phyloP scores from a whole-genome alignment of 495 filamentous ascomycete species.

The Tuber aestivum region DNA sequence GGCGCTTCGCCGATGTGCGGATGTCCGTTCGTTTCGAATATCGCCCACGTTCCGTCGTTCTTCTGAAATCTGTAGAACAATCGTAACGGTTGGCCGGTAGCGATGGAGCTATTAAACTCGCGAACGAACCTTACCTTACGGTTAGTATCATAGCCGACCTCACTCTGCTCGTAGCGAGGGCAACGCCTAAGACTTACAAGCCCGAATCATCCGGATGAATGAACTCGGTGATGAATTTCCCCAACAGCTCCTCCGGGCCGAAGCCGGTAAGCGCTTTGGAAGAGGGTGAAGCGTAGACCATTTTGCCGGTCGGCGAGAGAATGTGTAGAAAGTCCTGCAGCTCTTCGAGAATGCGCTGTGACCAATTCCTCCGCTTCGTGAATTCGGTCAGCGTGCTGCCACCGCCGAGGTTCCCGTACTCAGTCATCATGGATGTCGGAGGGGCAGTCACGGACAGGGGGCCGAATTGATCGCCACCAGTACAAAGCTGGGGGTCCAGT shows the following conservation, averaged over 20 bases:
- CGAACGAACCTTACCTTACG: conserved; percentile 54
- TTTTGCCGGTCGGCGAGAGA: conserved; percentile 72
- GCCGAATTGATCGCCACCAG: conserved; percentile 38
- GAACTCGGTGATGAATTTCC: conserved; percentile 67
- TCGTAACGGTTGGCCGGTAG: conserved; percentile 67
- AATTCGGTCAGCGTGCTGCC: conserved; percentile 71
- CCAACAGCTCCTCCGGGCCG: conserved; percentile 60
- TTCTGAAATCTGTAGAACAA: conserved; percentile 87
- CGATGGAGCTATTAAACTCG: conserved; percentile 88
- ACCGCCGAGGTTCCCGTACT: conserved; percentile 43
- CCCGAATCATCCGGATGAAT: conserved; percentile 84
- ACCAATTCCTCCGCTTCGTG: conserved; percentile 82
- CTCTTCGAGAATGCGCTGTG: conserved; percentile 80
- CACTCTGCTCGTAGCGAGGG: neutral
- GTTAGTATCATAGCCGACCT: conserved; percentile 19
- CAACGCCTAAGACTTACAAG: conserved; percentile 45
- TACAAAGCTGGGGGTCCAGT: conserved; percentile 37
- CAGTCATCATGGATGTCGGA: conserved; percentile 38
- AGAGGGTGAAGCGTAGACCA: conserved; percentile 79
- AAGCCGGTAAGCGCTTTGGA: conserved; percentile 73
- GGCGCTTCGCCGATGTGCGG: conserved; percentile 68
- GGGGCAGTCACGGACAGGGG: conserved; percentile 34
- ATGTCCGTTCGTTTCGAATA: conserved; percentile 88
- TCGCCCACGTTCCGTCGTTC: conserved; percentile 63
- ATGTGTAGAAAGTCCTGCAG: conserved; percentile 85